Conservation (phyloP, 2,329 filamentous ascomycete species). For the Trichophyton simii region DNA sequence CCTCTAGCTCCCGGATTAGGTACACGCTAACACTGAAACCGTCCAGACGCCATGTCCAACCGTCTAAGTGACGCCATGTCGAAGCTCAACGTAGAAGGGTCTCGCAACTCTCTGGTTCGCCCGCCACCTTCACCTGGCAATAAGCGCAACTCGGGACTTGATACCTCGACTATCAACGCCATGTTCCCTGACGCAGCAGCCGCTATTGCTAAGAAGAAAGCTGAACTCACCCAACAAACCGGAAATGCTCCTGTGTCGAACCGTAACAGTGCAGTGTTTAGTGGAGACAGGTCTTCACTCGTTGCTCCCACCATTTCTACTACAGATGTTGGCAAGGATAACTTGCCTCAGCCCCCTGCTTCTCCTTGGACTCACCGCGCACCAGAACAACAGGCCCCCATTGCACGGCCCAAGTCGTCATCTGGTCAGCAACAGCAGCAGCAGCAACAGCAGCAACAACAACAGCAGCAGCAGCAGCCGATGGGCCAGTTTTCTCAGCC, state of each 20-base stretch:
- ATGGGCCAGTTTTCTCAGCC: constrained; percentile 96
- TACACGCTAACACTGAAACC: constrained; percentile 10
- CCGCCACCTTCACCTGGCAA: constrained; percentile 63
- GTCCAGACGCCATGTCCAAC: constrained; percentile 85
- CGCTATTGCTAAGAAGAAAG: constrained; percentile 96
- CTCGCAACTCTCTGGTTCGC: constrained; percentile 74
- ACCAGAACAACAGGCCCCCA: constrained; percentile 41
- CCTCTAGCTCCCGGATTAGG: constrained; percentile 4
- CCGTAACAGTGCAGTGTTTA: constrained; percentile 69
- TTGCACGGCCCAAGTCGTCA: constrained; percentile 61
- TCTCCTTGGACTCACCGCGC: constrained; percentile 64
- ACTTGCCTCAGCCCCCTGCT: constrained; percentile 50
- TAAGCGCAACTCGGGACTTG: constrained; percentile 90
- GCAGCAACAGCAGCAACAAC: constrained; percentile 35
- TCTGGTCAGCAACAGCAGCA: constrained; percentile 46
- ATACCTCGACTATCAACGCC: constrained; percentile 84
- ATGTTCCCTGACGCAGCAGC: constrained; percentile 99
- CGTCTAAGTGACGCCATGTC: constrained; percentile 93
- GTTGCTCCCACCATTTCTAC: constrained; percentile 62
- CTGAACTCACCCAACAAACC: constrained; percentile 90
- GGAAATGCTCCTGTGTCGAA: constrained; percentile 82
- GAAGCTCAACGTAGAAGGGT: constrained; percentile 77
- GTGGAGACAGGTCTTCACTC: constrained; percentile 61
- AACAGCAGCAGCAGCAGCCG: constrained; percentile 24
- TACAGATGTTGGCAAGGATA: constrained; percentile 50